phyloP scores from a whole-genome alignment of 2,329 filamentous ascomycete genomes.

The Aspergillus pseudoglaucus region DNA sequence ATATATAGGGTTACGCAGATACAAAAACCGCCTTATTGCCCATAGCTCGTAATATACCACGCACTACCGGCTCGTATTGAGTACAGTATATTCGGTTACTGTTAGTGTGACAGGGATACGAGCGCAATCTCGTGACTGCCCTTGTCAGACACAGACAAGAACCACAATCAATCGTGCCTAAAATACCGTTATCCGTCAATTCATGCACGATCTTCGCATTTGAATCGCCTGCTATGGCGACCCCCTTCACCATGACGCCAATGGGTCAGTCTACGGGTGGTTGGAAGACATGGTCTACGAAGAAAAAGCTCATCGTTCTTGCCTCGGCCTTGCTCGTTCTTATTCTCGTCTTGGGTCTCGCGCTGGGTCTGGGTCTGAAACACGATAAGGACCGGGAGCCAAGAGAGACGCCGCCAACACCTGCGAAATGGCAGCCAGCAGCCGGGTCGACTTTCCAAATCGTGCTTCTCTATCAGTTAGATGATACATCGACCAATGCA shows the following conservation, averaged over 20 bases:
- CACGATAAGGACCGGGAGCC: conserved; percentile 19
- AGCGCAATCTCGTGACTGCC: no score
- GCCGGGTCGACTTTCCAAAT: conserved; percentile 57
- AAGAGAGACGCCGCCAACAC: conserved; percentile 14
- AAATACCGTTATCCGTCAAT: neutral
- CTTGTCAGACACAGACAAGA: no score
- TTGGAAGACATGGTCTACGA: conserved; percentile 24
- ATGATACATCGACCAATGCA: conserved; percentile 45
- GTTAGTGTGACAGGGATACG: no score
- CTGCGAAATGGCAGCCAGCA: conserved; percentile 47
- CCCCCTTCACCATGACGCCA: conserved; percentile 6
- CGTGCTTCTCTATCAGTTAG: conserved; percentile 41
- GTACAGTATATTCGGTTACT: no score
- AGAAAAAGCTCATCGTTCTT: conserved; percentile 28
- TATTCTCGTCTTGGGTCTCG: conserved; percentile 50
- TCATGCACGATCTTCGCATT: neutral
- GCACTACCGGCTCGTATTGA: no score
- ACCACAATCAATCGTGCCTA: no score
- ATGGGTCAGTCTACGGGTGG: conserved; percentile 14
- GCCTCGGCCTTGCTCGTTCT: conserved; percentile 21
- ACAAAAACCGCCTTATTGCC: no score
- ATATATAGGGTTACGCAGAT: neutral
- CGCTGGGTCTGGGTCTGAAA: conserved; percentile 50
- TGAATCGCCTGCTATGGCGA: conserved; percentile 6
- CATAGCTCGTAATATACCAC: no score